Evolutionary conservation across 2,329 filamentous ascomycete species (phyloP).

Genomic region (Onygenales sp.): DNA sequence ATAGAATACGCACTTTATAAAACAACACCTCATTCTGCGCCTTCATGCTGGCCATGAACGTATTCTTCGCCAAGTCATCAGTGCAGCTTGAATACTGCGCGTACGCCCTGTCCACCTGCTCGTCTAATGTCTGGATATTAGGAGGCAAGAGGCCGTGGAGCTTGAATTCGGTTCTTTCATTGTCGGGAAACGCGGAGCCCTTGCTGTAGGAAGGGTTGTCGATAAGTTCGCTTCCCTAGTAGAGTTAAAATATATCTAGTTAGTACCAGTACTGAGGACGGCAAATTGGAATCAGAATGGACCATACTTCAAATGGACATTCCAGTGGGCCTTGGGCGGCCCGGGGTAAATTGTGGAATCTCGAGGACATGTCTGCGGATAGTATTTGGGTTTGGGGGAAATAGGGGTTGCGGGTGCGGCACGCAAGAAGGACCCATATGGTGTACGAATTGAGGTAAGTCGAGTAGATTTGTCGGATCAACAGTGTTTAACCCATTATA

Average conservation of each 20-base stretch:
- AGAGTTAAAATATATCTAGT: background rate
- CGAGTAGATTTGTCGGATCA: too few relatives aligned
- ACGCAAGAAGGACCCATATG: too few relatives aligned
- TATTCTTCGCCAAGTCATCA: slow-evolving; percentile 70
- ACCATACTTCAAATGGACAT: too few relatives aligned
- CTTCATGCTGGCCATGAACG: slow-evolving; percentile 75
- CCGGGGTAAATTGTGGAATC: too few relatives aligned
- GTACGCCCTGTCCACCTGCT: slow-evolving; percentile 69
- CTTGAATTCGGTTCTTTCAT: slow-evolving; percentile 61
- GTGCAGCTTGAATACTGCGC: slow-evolving; percentile 59
- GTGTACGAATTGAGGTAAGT: too few relatives aligned
- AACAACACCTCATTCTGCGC: slow-evolving; percentile 80
- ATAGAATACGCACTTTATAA: slow-evolving; percentile 48
- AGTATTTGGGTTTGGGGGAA: too few relatives aligned
- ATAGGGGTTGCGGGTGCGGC: too few relatives aligned
- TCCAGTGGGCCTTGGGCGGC: too few relatives aligned
- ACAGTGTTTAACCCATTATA: too few relatives aligned
- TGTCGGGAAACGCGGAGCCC: slow-evolving; percentile 63
- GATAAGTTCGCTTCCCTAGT: slow-evolving; percentile 46
- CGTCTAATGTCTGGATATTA: slow-evolving; percentile 63
- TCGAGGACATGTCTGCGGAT: too few relatives aligned
- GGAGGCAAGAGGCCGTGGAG: slow-evolving; percentile 65
- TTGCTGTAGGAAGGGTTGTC: slow-evolving; percentile 68
- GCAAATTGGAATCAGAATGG: too few relatives aligned
- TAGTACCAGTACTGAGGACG: background rate